Conservation (phyloP, 2,329 filamentous ascomycete species). For the Aureobasidium sp. region DNA sequence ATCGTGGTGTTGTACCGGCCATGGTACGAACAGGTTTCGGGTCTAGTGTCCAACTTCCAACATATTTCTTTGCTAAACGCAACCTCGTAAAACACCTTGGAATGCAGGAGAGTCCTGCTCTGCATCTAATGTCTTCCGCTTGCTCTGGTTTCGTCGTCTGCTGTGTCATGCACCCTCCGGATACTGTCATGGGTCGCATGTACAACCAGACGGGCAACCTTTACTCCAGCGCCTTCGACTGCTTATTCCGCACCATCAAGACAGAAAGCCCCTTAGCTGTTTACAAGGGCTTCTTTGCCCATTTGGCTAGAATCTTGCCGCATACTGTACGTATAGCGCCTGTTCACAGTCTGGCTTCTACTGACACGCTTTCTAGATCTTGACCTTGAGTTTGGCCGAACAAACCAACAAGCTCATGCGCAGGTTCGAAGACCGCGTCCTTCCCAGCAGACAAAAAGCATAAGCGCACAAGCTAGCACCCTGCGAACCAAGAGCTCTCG, state of each 20-base stretch:
- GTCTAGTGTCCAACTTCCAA: conserved; percentile 90
- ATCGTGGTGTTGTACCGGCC: conserved; percentile 82
- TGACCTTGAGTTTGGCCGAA: conserved; percentile 88
- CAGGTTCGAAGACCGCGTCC: conserved; percentile 61
- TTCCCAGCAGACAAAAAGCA: conserved; percentile 22
- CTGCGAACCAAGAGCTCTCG: neutral
- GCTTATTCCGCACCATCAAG: conserved; percentile 79
- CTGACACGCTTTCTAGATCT: conserved; percentile 48
- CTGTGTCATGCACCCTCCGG: conserved; percentile 96
- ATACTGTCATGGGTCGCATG: conserved; percentile 97
- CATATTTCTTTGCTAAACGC: conserved; percentile 96
- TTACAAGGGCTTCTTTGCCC: conserved; percentile 96
- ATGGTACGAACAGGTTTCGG: conserved; percentile 96
- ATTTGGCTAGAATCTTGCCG: conserved; percentile 86
- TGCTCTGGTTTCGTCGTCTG: conserved; percentile 94
- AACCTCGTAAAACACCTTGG: conserved; percentile 72
- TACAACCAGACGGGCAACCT: conserved; percentile 98
- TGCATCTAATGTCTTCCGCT: conserved; percentile 84
- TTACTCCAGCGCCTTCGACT: conserved; percentile 91
- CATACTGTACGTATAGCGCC: conserved; percentile 58
- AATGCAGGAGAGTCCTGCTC: conserved; percentile 81
- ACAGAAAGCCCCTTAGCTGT: conserved; percentile 89
- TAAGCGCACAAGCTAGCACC: neutral
- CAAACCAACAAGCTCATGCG: conserved; percentile 93
- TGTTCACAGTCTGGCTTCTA: neutral